These are phyloP conservation scores for Gliomastix tumulicola DNA, from an alignment of 2,329 filamentous ascomycete species.

Conservation along the genomic window DNA sequence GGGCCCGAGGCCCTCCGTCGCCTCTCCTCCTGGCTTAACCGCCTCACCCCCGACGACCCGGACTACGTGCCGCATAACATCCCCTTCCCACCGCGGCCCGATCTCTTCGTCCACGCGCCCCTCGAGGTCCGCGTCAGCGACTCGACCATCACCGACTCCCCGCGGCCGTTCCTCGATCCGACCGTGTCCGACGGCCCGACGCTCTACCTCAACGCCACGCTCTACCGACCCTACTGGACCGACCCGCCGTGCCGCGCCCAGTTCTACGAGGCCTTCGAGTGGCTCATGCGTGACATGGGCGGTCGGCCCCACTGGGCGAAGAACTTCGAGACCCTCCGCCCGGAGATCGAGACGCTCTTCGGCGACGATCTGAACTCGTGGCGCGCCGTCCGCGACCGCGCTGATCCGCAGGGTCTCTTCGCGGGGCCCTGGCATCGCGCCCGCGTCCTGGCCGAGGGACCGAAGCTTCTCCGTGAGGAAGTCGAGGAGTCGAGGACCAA, in stretches of 20 bases:
- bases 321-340: slow-evolving; percentile 63
- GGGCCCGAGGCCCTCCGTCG: slow-evolving; percentile 82
- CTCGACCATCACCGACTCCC: slow-evolving; percentile 35
- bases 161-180: slow-evolving; percentile 57
- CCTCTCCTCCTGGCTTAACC: slow-evolving; percentile 78
- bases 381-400: slow-evolving; percentile 59
- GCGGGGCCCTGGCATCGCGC: slow-evolving; percentile 83
- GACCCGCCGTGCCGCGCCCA: slow-evolving; percentile 70
- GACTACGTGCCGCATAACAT: slow-evolving; percentile 61
- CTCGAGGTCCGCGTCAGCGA: slow-evolving; percentile 85
- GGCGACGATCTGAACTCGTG: slow-evolving; percentile 60
- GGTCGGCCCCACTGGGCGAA: slow-evolving; percentile 89
- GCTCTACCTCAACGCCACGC: slow-evolving; percentile 82
- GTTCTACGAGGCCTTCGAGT: slow-evolving; percentile 89
- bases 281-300: slow-evolving; percentile 78
- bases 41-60: slow-evolving; percentile 52
- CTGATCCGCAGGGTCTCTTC: slow-evolving; percentile 80
- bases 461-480: slow-evolving; percentile 27
- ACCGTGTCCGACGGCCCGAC: slow-evolving; percentile 63
- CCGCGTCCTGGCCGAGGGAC: slow-evolving; percentile 42
- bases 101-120: slow-evolving; percentile 80
- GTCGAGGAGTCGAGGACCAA: slow-evolving; percentile 19
- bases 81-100: slow-evolving; percentile 66
- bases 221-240: slow-evolving; percentile 74
- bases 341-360: slow-evolving; percentile 62